Base-by-base conservation (phyloP, 306 rosid genomes). In the Malus fusca region DNA sequence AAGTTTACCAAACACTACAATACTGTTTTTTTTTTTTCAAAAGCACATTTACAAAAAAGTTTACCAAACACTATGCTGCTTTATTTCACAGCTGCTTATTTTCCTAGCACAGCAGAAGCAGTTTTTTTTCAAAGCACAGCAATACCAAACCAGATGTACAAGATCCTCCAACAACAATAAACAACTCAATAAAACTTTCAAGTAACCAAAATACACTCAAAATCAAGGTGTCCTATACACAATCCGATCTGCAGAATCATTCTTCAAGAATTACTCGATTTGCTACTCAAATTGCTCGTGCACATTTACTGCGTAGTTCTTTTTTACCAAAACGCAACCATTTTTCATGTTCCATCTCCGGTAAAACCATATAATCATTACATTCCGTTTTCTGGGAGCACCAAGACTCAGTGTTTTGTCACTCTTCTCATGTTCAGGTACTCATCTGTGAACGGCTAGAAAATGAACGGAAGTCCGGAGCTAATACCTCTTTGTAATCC, bases 401-500 rank as follows among this genome's bases (percentile, higher is more conserved):
- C 21, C 14, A 28, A 71, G 66, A 35, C 46, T 37, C 30, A 44
- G n/a, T 30, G 12, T 22, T 28, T 77, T 74, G 66, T 83, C 79
- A 82, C 71, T 77, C 76, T 61, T 75, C 60, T 68, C 72, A 72
- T 25, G 77, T n/a, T 70, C 87, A 85, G 72, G 64, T 17, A 28
- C 83, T 87, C 82, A 82, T 81, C 43, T 77, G 90, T 31, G 97
- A 89, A 71, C 72, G 37, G 4, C 91, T 62, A 70, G 98, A 92
- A 76, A 51, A 68, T 26, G 97, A 92, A 82, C 82, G 84, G 48
- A 87, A 78, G 72, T 89, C 88, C 19, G 87, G 64, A 80, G 83
- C 88, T 67, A 87, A 66, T 30, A 83, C 42, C 78, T 89, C 97
- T 75, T 88, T 83, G 77, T 85, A 83, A 72, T 92, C 97, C 86